A percentile compares a stretch with the other conserved stretches of the same genome.
Conservation (phyloP, 331 rosid genomes). For the Malus hybrid region DNA sequence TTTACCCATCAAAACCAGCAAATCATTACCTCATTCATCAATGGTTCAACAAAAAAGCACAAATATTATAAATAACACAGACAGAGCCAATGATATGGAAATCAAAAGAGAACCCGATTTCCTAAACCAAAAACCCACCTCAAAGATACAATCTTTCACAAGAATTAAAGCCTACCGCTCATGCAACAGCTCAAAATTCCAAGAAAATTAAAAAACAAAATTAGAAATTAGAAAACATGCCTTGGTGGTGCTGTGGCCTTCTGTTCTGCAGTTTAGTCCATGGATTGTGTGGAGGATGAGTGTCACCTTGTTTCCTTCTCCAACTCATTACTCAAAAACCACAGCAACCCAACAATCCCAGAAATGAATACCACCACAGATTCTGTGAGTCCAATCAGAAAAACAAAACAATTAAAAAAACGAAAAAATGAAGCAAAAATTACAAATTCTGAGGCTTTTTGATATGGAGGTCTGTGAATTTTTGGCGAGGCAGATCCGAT, state of each 20-base stretch:
- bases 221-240: neutral
- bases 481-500: neutral
- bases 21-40: neutral
- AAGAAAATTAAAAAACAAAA: neutral
- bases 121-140: neutral
- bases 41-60: neutral
- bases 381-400: neutral
- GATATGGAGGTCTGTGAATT: neutral
- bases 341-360: conserved; percentile 22
- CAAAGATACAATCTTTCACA: neutral
- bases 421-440: neutral
- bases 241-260: conserved; percentile 43
- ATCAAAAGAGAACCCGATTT: conserved; percentile 1
- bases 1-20: neutral
- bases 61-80: neutral
- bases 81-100: neutral
- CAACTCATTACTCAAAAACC: conserved; percentile 18
- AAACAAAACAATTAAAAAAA: neutral
- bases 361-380: neutral
- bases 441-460: neutral
- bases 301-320: conserved; percentile 40
- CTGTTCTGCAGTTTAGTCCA: conserved; percentile 28
- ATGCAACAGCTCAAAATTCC: neutral
- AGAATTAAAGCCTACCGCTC: neutral
- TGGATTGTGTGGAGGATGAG: conserved; percentile 29